Evolutionary conservation across 2,329 filamentous ascomycete genomes (phyloP), one percentile per base, ranked within the genome.

Genomic region (Macroventuria anomochaeta): DNA sequence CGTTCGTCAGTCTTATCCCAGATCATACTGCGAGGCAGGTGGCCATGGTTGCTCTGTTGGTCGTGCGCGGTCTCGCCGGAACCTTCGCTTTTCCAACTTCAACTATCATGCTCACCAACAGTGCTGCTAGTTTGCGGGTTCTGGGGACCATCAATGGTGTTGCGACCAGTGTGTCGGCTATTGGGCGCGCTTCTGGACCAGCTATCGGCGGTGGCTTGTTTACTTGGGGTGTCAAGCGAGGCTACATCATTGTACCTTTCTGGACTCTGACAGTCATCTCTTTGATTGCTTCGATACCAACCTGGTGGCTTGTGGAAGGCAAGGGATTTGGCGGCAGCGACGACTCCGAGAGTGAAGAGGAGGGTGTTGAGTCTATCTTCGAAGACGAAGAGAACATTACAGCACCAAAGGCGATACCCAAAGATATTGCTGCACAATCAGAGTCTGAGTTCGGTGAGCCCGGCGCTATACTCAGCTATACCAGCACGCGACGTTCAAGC

Each of bases 71-170:
- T 8, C 82, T 89, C 48, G 85, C 83, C 32, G 86, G 87, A 54
- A 95, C 96, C 59, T 88, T 97, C 67, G 89, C 89, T 0, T 97
- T 97, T 71, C 93, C 95, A 0, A 95, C 90, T 67, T 88, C 85
- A 21, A 96, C 91, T 5, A 97, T 97, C 63, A 80, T 97, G 40
- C 83, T 97, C 31, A 97, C 93, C 23, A 97, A 97, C 75, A 91
- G 88, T 8, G 91, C 91, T 4, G 76, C 81, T 1, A 92, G 88
- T 48, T 78, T 96, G 13, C 80, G 83, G 36, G 84, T 96, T 8
- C 82, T 97, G 5, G 93, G 92, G 1, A 97, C 93, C 0, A 77
- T 97, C 49, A 97, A 97, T 68, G 95, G 93, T 2, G 86, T 96
- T 57, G 93, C 91, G 0, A 96, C 93, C 0, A 89, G 88, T 50